A percentile compares a stretch with the other conserved stretches of the same genome.
These are phyloP conservation scores for Capillidium heterosporum DNA, from an alignment of 371 early-diverging fungal species.

Conservation along the genomic window DNA sequence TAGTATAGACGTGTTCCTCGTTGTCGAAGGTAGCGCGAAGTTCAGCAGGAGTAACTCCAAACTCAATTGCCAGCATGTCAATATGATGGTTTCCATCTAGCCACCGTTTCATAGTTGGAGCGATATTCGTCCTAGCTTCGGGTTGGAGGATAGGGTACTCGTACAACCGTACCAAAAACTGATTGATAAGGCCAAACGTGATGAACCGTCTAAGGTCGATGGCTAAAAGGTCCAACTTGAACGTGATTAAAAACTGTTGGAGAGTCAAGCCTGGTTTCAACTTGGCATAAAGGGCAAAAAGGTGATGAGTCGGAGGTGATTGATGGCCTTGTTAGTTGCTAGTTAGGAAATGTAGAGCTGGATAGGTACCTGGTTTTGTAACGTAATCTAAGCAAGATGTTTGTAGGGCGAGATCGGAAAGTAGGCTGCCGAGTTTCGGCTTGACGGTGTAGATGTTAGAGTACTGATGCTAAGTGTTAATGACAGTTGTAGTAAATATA, in stretches of 20 bases:
- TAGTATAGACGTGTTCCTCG: too few relatives aligned
- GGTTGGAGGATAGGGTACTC: background rate
- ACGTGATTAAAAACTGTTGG: constrained; percentile 53
- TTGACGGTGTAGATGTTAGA: constrained; percentile 62
- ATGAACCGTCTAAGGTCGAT: constrained; percentile 54
- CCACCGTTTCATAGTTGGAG: too few relatives aligned
- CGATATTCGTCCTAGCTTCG: too few relatives aligned
- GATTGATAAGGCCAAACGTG: background rate
- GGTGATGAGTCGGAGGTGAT: background rate
- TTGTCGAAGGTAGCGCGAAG: background rate
- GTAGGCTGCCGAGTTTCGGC: constrained; percentile 31
- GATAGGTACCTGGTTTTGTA: constrained; percentile 26
- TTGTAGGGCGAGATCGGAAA: constrained; percentile 38
- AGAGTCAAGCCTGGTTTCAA: constrained; percentile 54
- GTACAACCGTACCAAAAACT: background rate
- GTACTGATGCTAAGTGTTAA: constrained; percentile 19
- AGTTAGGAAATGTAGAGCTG: constrained; percentile 32
- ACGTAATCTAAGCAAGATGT: constrained; percentile 48
- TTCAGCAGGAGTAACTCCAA: background rate
- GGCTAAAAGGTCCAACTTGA: constrained; percentile 30
- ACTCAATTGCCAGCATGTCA: too few relatives aligned
- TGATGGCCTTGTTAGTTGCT: too few relatives aligned
- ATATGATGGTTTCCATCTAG: too few relatives aligned
- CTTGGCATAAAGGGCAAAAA: constrained; percentile 53
- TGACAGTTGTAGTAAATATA: background rate